Base-by-base conservation (phyloP, 768 basidiomycete species). In the Aureoboletus auriporus region DNA sequence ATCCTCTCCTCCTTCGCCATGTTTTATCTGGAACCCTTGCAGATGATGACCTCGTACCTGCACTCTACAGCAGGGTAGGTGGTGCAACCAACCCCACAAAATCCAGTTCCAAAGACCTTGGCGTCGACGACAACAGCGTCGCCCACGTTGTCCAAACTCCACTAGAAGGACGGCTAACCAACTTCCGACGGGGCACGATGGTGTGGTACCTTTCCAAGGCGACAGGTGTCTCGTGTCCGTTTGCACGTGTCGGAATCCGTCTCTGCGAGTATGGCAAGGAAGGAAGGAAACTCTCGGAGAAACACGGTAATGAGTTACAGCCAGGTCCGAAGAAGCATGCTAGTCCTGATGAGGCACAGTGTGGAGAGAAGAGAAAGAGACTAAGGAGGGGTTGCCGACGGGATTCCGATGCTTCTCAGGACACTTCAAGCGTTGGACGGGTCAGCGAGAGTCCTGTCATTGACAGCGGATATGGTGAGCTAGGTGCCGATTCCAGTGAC, bases 131-230 rank as follows among this genome's bases (percentile, higher is more conserved):
- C 33, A 72, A 69, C 30, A 49, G 37, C 20, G 8, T 20, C n/a
- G 0, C 39, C n/a, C 55, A 51, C 28, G 26, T 39, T 17, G 14
- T 40, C 3, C 52, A 48, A 37, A 34, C 17, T 12, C 26, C 34
- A 20, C 51, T 39, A 6, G 66, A 67, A 41, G 64, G 62, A 46
- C 73, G 84, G 30, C 54, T 75, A 34, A 89, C 87, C 16, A 87
- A 86, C 64, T 90, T 88, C 60, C 75, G 87, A 48, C 77, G 82
- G 31, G 88, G 88, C 28, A 90, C 87, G 38, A 79, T 80, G 59
- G 86, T 90, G 13, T 90, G 86, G 86, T 90, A 89, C 64, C 74
- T 90, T 50, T 82, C 81, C 62, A 78, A 80, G 55, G 84, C 84
- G 14, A 80, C 86, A 8, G 88, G 88, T 42, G 77, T 82, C 6